phyloP scores from a whole-genome alignment of 2,329 filamentous ascomycete genomes.

The Myriangium duriaei region DNA sequence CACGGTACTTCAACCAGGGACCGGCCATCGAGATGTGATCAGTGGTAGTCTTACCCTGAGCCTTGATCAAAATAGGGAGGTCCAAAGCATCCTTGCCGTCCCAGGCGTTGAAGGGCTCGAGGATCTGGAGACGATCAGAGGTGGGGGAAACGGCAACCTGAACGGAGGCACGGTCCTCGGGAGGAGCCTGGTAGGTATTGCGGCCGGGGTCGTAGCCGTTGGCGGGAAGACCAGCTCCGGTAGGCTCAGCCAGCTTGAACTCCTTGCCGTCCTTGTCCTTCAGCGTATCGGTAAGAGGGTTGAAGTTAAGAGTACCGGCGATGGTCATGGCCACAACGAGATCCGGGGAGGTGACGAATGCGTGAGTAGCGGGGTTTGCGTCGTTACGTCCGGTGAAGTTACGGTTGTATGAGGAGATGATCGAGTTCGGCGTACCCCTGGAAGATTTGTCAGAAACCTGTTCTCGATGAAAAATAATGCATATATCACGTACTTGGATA shows the following conservation, averaged over 20 bases:
- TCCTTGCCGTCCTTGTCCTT: constrained; percentile 95
- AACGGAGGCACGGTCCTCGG: constrained; percentile 60
- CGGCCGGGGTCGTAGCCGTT: constrained; percentile 80
- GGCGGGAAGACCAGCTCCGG: constrained; percentile 66
- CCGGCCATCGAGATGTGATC: constrained; percentile 71
- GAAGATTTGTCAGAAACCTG: too few species aligned
- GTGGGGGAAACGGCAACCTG: constrained; percentile 71
- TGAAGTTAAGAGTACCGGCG: constrained; percentile 80
- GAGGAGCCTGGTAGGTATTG: constrained; percentile 93
- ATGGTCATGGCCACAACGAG: constrained; percentile 77
- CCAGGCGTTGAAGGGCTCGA: constrained; percentile 77
- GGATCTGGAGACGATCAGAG: constrained; percentile 88
- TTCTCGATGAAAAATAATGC: too few species aligned
- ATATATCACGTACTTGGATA: too few species aligned
- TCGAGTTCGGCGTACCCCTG: constrained; percentile 89
- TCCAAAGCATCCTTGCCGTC: constrained; percentile 78
- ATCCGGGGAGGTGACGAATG: constrained; percentile 84
- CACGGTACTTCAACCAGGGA: constrained; percentile 97
- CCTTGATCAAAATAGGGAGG: constrained; percentile 91
- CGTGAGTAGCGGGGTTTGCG: constrained; percentile 87
- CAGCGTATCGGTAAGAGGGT: constrained; percentile 81
- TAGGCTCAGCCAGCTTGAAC: constrained; percentile 72
- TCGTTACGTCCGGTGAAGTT: constrained; percentile 99
- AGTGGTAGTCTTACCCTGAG: constrained; percentile 89
- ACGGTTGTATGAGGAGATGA: constrained; percentile 98